phyloP scores from a whole-genome alignment of 139 green algal genomes.

The Raphidocelis subcapitata region DNA sequence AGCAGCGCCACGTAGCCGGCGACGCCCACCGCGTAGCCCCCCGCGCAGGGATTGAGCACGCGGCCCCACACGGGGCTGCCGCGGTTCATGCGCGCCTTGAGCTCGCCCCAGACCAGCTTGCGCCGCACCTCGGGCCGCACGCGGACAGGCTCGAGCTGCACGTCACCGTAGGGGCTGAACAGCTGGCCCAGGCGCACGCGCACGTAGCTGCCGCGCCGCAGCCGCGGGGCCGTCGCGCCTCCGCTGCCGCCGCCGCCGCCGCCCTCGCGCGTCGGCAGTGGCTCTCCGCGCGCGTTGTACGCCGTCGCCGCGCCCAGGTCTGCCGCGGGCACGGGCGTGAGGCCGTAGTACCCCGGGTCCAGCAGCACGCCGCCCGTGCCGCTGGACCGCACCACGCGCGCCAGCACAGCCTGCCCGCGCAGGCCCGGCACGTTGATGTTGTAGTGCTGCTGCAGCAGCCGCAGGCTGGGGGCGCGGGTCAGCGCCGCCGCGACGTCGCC shows the following conservation, averaged over 20 bases:
- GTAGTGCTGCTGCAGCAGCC: conserved; percentile 12
- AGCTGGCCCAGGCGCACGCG: conserved; percentile 23
- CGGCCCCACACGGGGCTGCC: conserved; percentile 16
- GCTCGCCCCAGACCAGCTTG: conserved; percentile 32
- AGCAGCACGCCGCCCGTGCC: conserved; percentile 15
- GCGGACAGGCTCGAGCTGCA: conserved; percentile 28
- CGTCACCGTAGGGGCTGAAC: conserved; percentile 42
- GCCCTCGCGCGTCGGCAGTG: not conserved
- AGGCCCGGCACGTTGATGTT: conserved; percentile 6
- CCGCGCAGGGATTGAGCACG: conserved; percentile 36
- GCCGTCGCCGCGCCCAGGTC: not conserved
- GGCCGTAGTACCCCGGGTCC: conserved; percentile 33
- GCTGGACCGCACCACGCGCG: conserved; percentile 4
- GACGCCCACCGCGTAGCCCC: conserved; percentile 42
- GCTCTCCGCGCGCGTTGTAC: not conserved
- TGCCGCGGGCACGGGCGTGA: conserved; percentile 1
- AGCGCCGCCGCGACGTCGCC: not conserved
- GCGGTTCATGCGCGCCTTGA: conserved; percentile 19
- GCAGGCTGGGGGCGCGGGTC: not conserved
- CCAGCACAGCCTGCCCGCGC: conserved; percentile 19
- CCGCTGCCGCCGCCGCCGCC: not conserved
- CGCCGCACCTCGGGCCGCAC: not conserved
- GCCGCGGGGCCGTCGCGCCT: not conserved
- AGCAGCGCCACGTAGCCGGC: conserved; percentile 42
- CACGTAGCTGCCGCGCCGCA: conserved; percentile 21